Evolutionary conservation across 257 asterid genomes (phyloP).

Genomic region (Ballota nigra): DNA sequence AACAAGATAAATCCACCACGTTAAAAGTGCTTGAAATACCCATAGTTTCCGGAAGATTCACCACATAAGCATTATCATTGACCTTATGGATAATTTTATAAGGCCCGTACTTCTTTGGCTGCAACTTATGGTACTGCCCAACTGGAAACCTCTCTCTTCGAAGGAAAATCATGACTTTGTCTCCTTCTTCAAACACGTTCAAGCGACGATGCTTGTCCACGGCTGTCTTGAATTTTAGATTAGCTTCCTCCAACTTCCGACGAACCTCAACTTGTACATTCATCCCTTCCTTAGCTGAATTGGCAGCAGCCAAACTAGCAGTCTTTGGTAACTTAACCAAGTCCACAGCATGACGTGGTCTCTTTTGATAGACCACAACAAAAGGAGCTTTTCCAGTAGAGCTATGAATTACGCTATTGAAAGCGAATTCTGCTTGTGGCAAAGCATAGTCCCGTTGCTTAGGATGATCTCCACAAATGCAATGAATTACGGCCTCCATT

Average conservation of each 20-base stretch:
- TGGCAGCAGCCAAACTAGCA: not conserved
- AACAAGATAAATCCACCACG: not conserved
- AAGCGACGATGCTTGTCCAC: not conserved
- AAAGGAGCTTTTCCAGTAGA: not conserved
- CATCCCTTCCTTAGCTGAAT: not conserved
- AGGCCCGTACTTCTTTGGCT: not conserved
- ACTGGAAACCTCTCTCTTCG: not conserved
- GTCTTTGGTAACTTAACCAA: not conserved
- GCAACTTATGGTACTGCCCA: not conserved
- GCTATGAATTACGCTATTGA: not conserved
- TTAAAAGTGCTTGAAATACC: not conserved
- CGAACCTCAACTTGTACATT: not conserved
- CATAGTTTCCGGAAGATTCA: not conserved
- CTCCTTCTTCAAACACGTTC: not conserved
- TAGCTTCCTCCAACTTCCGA: not conserved
- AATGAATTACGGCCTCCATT: no score
- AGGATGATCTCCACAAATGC: no score
- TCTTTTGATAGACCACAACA: not conserved
- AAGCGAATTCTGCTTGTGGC: not conserved
- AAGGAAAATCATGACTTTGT: not conserved
- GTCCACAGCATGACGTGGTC: not conserved
- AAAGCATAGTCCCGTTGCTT: constrained; percentile 2
- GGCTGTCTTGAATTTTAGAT: not conserved
- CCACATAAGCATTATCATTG: not conserved
- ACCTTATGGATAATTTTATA: not conserved